A percentile compares a stretch with the other conserved stretches of the same genome.
These are phyloP conservation scores for Perkinsus chesapeaki DNA, from an alignment of 169 alveolate genomes.

Conservation along the genomic window DNA sequence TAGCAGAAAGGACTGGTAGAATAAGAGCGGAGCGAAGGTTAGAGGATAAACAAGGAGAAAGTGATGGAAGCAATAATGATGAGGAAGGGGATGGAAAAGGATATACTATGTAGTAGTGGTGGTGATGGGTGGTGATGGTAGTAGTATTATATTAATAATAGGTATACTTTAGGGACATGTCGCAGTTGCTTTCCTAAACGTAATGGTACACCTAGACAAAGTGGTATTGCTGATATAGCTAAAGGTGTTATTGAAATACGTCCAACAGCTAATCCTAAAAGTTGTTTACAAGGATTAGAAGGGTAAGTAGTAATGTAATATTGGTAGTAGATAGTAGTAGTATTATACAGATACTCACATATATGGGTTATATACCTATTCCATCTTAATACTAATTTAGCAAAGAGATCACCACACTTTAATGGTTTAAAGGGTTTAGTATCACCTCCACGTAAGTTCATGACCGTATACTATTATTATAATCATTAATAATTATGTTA, in stretches of 20 bases:
- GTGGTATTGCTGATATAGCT: background rate
- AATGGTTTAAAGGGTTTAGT: background rate
- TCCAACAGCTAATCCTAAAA: background rate
- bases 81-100: background rate
- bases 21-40: background rate
- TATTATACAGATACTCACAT: background rate
- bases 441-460: background rate
- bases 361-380: conserved; percentile 10
- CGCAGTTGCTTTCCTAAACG: background rate
- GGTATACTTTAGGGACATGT: background rate
- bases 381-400: conserved; percentile 10
- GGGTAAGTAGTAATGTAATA: background rate
- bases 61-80: background rate
- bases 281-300: background rate
- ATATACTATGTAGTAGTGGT: background rate
- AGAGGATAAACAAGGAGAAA: background rate
- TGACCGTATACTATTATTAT: background rate
- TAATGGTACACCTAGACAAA: background rate
- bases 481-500: background rate
- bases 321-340: background rate
- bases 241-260: background rate
- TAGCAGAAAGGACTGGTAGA: background rate
- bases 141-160: background rate
- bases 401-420: background rate
- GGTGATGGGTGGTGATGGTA: background rate